Conservation (phyloP, 2,329 filamentous ascomycete species). For the Colletotrichum sp. region DNA sequence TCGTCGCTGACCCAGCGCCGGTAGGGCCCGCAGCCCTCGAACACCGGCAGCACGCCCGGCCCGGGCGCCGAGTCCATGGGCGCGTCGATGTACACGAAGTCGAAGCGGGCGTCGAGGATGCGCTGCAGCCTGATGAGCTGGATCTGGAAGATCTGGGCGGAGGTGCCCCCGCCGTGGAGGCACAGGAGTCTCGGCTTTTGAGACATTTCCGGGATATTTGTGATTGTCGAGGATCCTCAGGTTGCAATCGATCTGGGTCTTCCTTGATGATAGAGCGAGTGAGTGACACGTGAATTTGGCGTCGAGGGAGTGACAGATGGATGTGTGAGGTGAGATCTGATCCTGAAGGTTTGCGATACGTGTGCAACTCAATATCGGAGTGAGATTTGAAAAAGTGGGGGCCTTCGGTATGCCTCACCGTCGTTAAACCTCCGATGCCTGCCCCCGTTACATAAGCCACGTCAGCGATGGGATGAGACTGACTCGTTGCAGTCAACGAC, state of each 20-base stretch:
- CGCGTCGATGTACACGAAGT: constrained; percentile 9
- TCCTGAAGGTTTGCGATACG: not conserved
- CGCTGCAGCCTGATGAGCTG: constrained; percentile 11
- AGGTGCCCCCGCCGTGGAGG: constrained; percentile 15
- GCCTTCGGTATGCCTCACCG: not conserved
- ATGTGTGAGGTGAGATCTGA: not conserved
- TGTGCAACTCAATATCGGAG: not conserved
- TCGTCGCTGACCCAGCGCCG: constrained; percentile 17
- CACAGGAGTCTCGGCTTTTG: constrained; percentile 10
- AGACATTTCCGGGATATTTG: not conserved
- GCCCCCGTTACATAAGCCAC: not conserved
- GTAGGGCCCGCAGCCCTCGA: constrained; percentile 13
- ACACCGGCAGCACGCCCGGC: constrained; percentile 11
- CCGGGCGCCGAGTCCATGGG: constrained; percentile 7
- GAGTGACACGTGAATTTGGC: not conserved
- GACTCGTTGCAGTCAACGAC: not conserved
- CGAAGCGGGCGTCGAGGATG: not conserved
- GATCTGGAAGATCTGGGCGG: constrained; percentile 7
- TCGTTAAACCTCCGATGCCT: not conserved
- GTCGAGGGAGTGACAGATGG: not conserved
- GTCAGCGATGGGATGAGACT: not conserved
- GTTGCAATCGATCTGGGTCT: not conserved
- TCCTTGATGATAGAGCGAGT: not conserved
- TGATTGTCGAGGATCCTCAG: not conserved
- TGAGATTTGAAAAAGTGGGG: not conserved